Evolutionary conservation across 768 basidiomycete genomes (phyloP), one percentile per base, ranked within the genome.

Genomic region (Russula brevipes): DNA sequence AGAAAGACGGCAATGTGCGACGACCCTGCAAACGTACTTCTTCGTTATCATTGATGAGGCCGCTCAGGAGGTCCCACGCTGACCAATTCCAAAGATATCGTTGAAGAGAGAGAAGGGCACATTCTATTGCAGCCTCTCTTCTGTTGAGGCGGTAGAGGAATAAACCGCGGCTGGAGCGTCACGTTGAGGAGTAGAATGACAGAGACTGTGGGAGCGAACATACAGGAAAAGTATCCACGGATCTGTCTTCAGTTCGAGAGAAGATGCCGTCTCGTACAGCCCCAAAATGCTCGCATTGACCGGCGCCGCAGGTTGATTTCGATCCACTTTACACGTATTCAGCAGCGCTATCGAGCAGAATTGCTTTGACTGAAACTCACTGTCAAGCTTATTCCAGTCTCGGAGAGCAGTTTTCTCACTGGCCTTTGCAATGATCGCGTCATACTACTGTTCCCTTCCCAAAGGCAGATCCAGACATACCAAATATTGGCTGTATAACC

Each of bases 211-310:
- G 33, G 44, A 39, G 53, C 17, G 31, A 36, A 17, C 47, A 36
- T 60, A 94, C 94, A 97, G 73, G 72, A 92, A 95, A 7, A 94
- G 74, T 14, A 92, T 73, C 83, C 89, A 96, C 4, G 94, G 89
- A 72, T 97, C 92, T 5, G 76, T 80, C 4, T 77, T 74, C 68
- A 81, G 76, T 52, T 79, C 75, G 9, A 94, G 45, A 2, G 42
- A 42, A 8, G 61, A 49, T 3, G 57, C 83, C 36, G 78, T 72
- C 47, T 81, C 81, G 4, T 94, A 77, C 30, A 95, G 77, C 14
- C 81, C 79, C 36, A 78, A 73, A 4, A 91, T 71, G 14, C 77
- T 78, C 31, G 76, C 72, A 65, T 92, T 91, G 39, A 87, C 77
- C 12, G 91, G 87, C 35, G 80, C 74, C 1, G 85, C 79, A 11